These are phyloP conservation scores for Saposhnikovia divaricata DNA, from an alignment of 129 eudicot genomes.

Conservation along the genomic window DNA sequence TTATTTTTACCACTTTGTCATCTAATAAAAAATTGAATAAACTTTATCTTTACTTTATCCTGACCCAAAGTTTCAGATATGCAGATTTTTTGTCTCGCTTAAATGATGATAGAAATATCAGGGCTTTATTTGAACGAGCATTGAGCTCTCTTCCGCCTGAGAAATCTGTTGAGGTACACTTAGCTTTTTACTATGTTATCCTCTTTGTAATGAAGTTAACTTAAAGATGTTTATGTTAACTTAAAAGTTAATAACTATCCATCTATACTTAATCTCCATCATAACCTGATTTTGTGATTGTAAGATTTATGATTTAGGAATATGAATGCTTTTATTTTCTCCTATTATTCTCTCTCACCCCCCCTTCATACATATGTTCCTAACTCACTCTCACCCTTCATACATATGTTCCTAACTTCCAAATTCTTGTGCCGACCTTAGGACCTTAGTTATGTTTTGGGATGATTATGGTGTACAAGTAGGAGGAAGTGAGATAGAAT, in stretches of 20 bases:
- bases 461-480: not conserved
- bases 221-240: not conserved
- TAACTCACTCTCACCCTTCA: not conserved
- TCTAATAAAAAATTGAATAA: not conserved
- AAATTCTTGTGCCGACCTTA: not conserved
- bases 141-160: constrained; percentile 89
- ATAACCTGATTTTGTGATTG: not conserved
- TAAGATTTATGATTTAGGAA: not conserved
- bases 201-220: constrained; percentile 2
- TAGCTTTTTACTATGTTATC: not conserved
- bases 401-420: no score
- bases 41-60: not conserved
- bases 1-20: not conserved
- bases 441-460: not conserved
- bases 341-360: not conserved
- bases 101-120: constrained; percentile 92
- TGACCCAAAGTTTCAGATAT: constrained; percentile 52
- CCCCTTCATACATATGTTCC: no score
- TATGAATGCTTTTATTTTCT: not conserved
- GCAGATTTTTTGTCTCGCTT: constrained; percentile 85
- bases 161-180: constrained; percentile 81
- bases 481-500: not conserved
- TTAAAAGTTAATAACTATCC: not conserved
- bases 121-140: constrained; percentile 98
- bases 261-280: not conserved